Evolutionary conservation across 192 early-diverging fungal species (phyloP), one percentile per base, ranked within the genome.

Genomic region (Podila epicladia): DNA sequence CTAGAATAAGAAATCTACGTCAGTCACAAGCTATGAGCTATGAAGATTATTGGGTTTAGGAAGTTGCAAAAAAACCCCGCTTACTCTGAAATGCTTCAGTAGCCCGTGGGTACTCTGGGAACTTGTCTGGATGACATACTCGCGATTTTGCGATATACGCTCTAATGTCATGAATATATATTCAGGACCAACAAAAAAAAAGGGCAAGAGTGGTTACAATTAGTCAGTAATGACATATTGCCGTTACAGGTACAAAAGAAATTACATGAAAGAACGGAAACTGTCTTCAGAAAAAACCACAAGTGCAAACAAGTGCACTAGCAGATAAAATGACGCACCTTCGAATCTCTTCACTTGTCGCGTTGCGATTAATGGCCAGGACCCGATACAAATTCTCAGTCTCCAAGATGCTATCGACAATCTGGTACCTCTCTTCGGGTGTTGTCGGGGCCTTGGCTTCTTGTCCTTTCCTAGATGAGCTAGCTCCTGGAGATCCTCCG

Each of bases 101-200:
- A 19, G 88, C 88, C 58, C 85, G 73, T 64, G 86, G 85, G 59
- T 89, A 86, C 32, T 83, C 83, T 28, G 86, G 88, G 64, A 89
- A 89, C 71, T 87, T 87, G 72, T 89, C 88, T 29, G 88, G 88
- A 62, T 89, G 88, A 50, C 88, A 89, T 4, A 87, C 80, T 58
- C 88, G 67, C 41, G 85, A 86, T 67, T 82, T 85, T 80, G 77
- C 77, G 38, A 80, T 89, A 57, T 74, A 77, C 11, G 72, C 80
- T 53, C 72, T 82, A 67, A 66, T 37, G 22, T 31, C 26, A 28
- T 28, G 15, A 28, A 4, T 37, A 9, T 37, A 37, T 9, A 37
- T 37, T 37, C 35, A 37, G 1, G 1, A 37, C 35, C 35, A 35
- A 35, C 19, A 37, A 37, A 71, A 58, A 60, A 58, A 55, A 28